Percentiles rank a stretch among this genome's conserved stretches.
phyloP scores from a whole-genome alignment of 2,329 filamentous ascomycete genomes.

The Talaromyces sp. region DNA sequence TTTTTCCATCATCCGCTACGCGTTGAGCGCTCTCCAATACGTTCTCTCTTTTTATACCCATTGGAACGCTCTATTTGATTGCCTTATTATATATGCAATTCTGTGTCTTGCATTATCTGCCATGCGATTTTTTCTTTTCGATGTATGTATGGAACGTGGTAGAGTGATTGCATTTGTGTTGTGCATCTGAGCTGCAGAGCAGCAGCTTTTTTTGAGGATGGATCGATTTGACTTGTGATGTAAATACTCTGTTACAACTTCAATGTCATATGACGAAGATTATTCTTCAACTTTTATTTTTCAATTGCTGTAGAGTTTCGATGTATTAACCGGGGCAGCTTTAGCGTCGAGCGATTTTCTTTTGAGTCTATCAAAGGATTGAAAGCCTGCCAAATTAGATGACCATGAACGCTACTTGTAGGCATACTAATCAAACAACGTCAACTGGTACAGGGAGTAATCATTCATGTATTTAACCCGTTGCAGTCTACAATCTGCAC shows the following conservation, averaged over 20 bases:
- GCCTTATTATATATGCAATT: neutral
- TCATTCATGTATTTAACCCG: too few species aligned
- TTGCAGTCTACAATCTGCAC: too few species aligned
- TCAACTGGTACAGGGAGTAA: too few species aligned
- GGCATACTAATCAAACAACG: too few species aligned
- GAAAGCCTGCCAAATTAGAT: neutral
- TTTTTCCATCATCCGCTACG: neutral
- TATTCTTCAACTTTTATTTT: neutral
- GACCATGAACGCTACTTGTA: too few species aligned
- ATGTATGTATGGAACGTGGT: neutral
- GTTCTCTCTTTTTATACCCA: neutral
- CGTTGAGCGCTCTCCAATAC: conserved; percentile 1
- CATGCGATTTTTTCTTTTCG: neutral
- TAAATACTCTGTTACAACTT: neutral
- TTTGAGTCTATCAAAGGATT: neutral
- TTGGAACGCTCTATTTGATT: neutral
- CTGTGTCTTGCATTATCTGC: conserved; percentile 1
- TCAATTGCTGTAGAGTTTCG: neutral
- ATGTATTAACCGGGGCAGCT: too few species aligned
- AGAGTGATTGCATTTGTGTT: neutral
- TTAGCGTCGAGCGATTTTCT: too few species aligned
- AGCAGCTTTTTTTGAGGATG: neutral
- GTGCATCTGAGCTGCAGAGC: neutral
- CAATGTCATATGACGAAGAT: neutral
- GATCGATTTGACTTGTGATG: neutral